Conservation (phyloP, 768 basidiomycete species). For the Psilocybe subaeruginosa region DNA sequence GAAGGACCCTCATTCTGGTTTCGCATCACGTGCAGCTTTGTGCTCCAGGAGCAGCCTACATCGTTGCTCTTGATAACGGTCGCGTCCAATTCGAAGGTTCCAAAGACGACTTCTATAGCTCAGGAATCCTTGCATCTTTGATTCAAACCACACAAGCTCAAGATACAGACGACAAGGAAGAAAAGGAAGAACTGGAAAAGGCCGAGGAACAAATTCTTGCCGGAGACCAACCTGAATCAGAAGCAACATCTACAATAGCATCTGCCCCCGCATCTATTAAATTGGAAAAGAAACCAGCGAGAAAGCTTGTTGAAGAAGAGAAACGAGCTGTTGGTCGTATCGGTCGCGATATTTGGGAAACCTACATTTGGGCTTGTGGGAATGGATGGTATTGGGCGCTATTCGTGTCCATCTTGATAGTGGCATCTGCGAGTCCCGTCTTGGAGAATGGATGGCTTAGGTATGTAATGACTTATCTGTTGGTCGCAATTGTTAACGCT, state of each 20-base stretch:
- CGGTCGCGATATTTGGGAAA: conserved; percentile 62
- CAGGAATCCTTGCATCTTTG: conserved; percentile 66
- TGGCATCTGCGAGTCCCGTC: conserved; percentile 68
- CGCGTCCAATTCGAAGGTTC: conserved; percentile 77
- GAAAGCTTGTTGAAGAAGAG: conserved; percentile 87
- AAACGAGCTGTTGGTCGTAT: conserved; percentile 78
- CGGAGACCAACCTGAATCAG: conserved; percentile 43
- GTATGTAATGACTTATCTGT: conserved; percentile 25
- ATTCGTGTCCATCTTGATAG: conserved; percentile 52
- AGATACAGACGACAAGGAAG: conserved; percentile 63
- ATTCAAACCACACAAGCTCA: conserved; percentile 53
- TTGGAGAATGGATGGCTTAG: conserved; percentile 75
- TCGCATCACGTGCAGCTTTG: conserved; percentile 95
- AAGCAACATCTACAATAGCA: conserved; percentile 41
- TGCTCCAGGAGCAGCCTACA: conserved; percentile 74
- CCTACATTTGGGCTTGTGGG: conserved; percentile 40
- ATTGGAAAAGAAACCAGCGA: conserved; percentile 47
- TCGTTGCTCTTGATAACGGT: conserved; percentile 85
- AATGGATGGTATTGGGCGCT: conserved; percentile 60
- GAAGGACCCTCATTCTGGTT: conserved; percentile 88
- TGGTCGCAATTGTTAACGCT: neutral
- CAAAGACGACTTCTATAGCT: conserved; percentile 62
- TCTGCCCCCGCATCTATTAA: conserved; percentile 27
- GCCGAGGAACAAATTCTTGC: conserved; percentile 31
- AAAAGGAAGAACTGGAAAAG: conserved; percentile 52